A percentile compares a stretch with the other conserved stretches of the same genome.
Evolutionary conservation across 139 green algal species (phyloP).

Genomic region (Diplosphaera chodatii): DNA sequence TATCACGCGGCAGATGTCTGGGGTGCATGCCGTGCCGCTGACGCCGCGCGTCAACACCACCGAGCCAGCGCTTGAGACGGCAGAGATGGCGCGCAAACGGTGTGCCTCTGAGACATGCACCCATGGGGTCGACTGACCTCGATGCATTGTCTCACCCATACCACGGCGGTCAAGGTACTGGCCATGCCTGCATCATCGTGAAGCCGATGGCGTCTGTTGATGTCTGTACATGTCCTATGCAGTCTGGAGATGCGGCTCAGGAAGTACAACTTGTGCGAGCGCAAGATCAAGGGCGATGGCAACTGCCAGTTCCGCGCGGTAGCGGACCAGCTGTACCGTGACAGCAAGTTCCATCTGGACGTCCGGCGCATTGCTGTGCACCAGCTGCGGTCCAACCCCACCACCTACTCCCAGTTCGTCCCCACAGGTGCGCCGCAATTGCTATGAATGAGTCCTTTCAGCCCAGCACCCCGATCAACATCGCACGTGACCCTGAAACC

Average conservation of each 20-base stretch:
- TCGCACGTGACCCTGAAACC: too few species aligned
- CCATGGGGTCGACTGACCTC: too few species aligned
- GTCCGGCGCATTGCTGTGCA: conserved; percentile 53
- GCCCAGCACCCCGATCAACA: too few species aligned
- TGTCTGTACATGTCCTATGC: too few species aligned
- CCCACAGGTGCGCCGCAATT: conserved; percentile 1
- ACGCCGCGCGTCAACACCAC: neutral
- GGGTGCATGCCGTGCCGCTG: neutral
- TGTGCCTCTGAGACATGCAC: too few species aligned
- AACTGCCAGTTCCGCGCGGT: conserved; percentile 72
- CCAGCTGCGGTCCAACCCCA: conserved; percentile 37
- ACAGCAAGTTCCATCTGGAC: conserved; percentile 35
- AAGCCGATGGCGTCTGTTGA: too few species aligned
- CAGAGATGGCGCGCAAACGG: neutral
- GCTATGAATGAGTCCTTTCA: too few species aligned
- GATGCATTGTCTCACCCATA: too few species aligned
- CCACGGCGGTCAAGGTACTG: too few species aligned
- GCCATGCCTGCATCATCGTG: too few species aligned
- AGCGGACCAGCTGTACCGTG: conserved; percentile 73
- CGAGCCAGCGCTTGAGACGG: neutral
- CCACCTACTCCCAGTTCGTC: conserved; percentile 33
- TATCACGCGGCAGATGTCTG: neutral
- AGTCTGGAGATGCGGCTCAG: conserved; percentile 35
- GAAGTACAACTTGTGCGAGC: conserved; percentile 54
- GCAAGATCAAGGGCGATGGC: conserved; percentile 57